Conservation (phyloP, 495 filamentous ascomycete species). For the Neurospora sp. region DNA sequence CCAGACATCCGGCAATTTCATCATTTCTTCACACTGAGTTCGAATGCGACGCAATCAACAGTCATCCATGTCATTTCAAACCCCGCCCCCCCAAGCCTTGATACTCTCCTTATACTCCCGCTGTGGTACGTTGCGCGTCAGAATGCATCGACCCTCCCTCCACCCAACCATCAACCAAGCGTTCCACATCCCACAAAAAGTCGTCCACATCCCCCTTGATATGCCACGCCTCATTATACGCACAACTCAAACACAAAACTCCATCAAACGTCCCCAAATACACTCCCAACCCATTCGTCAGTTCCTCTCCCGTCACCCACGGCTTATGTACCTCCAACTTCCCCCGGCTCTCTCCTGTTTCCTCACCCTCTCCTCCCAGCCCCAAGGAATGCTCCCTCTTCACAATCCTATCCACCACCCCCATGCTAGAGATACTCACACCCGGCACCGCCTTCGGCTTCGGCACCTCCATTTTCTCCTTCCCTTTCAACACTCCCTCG, state of each 20-base stretch:
- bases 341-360: not conserved
- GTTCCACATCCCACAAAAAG: conserved; percentile 8
- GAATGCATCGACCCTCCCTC: not conserved
- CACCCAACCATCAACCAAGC: not conserved
- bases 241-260: conserved; percentile 22
- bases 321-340: conserved; percentile 21
- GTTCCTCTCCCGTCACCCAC: conserved; percentile 33
- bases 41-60: too few relatives aligned
- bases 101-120: too few relatives aligned
- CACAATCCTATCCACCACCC: conserved; percentile 21
- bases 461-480: conserved; percentile 17
- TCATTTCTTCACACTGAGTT: too few relatives aligned
- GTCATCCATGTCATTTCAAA: too few relatives aligned
- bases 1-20: too few relatives aligned
- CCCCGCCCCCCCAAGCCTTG: too few relatives aligned
- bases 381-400: not conserved
- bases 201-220: conserved; percentile 14
- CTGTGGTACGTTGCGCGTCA: too few relatives aligned
- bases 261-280: conserved; percentile 30
- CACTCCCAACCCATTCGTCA: conserved; percentile 27
- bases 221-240: conserved; percentile 34
- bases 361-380: not conserved
- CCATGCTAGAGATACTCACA: conserved; percentile 32
- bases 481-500: not conserved
- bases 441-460: conserved; percentile 19